A percentile compares a stretch with the other conserved stretches of the same genome.
These are phyloP conservation scores for Plasmodium vinckei DNA, from an alignment of 169 alveolate species.

Conservation along the genomic window DNA sequence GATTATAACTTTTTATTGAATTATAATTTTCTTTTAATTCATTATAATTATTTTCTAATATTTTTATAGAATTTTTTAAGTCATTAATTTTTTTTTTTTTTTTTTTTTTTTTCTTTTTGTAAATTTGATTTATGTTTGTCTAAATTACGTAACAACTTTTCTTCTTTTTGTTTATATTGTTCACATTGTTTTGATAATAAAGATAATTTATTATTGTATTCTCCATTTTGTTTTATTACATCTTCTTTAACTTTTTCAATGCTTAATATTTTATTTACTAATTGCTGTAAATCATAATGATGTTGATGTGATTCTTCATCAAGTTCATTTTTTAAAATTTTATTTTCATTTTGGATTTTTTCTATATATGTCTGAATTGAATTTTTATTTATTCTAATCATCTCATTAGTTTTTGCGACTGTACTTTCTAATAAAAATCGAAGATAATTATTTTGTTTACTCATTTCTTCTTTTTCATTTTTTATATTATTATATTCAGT, in stretches of 20 bases:
- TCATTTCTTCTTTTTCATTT: constrained; percentile 47
- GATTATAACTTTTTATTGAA: neutral
- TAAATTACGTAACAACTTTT: neutral
- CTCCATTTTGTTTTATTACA: constrained; percentile 15
- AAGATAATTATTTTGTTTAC: constrained; percentile 28
- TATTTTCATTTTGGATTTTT: constrained; percentile 67
- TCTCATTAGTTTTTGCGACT: constrained; percentile 40
- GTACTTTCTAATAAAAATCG: constrained; percentile 26
- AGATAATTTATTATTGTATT: constrained; percentile 17
- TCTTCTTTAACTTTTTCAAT: constrained; percentile 30
- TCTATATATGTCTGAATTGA: constrained; percentile 49
- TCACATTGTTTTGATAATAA: constrained; percentile 13
- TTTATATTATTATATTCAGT: constrained; percentile 33
- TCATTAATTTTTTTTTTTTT: constrained; percentile 47
- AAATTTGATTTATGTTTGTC: constrained; percentile 10
- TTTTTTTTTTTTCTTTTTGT: constrained; percentile 70
- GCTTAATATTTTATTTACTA: constrained; percentile 36
- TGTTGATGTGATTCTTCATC: constrained; percentile 76
- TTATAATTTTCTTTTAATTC: constrained; percentile 15
- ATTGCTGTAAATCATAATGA: constrained; percentile 70
- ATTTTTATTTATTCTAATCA: constrained; percentile 45
- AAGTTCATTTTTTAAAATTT: constrained; percentile 45
- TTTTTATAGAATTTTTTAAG: constrained; percentile 25
- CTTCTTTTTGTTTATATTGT: constrained; percentile 26
- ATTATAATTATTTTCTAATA: constrained; percentile 30